Evolutionary conservation across 257 asterid species (phyloP), one percentile per base, ranked within the genome.

Genomic region (Rubia yunnanensis): DNA sequence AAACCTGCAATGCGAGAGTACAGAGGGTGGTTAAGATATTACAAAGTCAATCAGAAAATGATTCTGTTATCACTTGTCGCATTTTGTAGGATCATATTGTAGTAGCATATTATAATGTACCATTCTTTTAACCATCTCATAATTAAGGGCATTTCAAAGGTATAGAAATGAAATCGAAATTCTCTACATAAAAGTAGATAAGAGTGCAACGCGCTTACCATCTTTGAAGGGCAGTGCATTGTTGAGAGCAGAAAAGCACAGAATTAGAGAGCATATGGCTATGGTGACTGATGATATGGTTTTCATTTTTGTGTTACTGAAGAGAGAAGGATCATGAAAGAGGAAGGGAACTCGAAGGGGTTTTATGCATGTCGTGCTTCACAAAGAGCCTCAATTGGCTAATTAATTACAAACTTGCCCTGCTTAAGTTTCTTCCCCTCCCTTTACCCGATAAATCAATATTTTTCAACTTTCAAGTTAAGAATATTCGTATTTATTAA

Each of bases 301-400:
- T 59, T 17, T 58, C 52, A 44, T 58, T 59, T 28, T 10, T 53
- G 59, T 53, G 27, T 7, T 10, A 3, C 15, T 53, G n/a, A 13
- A 53, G 39, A 22, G 28, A 63, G 17, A 39, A 64, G 67, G 48
- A 61, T 58, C 39, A 44, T 44, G 52, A 44, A 44, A 44, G 5
- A 14, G 20, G 52, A 20, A 44, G 52, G 52, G 20, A 44, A 44
- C 59, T 73, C 68, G 70, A 73, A 74, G 66, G 66, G 64, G 6
- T 82, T 88, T 85, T 89, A 89, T 89, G 96, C 95, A 81, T 81
- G 84, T 18, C 70, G 32, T 2, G 66, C 17, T 73, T 69, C 68
- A 3, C 31, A 76, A 76, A 63, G 52, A 64, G 58, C 79, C 91
- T 67, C 52, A 38, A 44, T 34, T 71, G 73, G 75, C 41, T 10